These are phyloP conservation scores for Cairneyella variabilis DNA, from an alignment of 495 filamentous ascomycete species.

Conservation along the genomic window DNA sequence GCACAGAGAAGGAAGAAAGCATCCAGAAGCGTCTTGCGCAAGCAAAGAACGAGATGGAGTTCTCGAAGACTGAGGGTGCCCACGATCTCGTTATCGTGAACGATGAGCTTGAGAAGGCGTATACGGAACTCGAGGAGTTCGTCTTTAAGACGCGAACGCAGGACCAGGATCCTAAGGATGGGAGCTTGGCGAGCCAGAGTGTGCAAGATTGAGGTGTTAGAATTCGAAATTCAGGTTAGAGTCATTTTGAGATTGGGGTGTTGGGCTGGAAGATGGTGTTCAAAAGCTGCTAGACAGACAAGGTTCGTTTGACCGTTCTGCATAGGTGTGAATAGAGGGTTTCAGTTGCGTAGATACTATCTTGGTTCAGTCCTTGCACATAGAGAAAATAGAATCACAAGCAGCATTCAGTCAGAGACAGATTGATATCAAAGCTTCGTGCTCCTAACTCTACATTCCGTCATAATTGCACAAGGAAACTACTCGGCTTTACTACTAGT, in stretches of 20 bases:
- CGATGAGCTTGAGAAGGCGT: conserved; percentile 81
- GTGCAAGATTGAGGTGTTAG: conserved; percentile 6
- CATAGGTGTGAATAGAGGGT: neutral
- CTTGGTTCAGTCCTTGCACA: conserved; percentile 2
- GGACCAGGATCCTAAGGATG: conserved; percentile 10
- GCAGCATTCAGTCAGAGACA: no score
- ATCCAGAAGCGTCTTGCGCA: conserved; percentile 72
- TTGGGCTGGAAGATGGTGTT: no score
- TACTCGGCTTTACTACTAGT: conserved; percentile 18
- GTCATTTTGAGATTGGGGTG: no score
- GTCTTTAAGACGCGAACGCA: conserved; percentile 34
- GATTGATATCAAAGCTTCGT: no score
- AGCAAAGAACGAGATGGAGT: conserved; percentile 80
- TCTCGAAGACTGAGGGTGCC: conserved; percentile 63
- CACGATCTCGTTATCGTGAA: conserved; percentile 90
- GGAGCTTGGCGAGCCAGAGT: neutral
- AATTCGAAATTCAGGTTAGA: neutral
- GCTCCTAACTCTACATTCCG: conserved; percentile 9
- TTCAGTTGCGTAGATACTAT: neutral
- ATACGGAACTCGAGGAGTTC: conserved; percentile 69
- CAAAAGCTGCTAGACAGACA: no score
- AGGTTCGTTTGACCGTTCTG: neutral
- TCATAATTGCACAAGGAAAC: conserved; percentile 8
- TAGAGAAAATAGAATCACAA: conserved; percentile 8
- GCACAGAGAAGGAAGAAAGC: conserved; percentile 77